Evolutionary conservation across 2,329 filamentous ascomycete genomes (phyloP), one percentile per base, ranked within the genome.

Genomic region (Fusarium sp.): DNA sequence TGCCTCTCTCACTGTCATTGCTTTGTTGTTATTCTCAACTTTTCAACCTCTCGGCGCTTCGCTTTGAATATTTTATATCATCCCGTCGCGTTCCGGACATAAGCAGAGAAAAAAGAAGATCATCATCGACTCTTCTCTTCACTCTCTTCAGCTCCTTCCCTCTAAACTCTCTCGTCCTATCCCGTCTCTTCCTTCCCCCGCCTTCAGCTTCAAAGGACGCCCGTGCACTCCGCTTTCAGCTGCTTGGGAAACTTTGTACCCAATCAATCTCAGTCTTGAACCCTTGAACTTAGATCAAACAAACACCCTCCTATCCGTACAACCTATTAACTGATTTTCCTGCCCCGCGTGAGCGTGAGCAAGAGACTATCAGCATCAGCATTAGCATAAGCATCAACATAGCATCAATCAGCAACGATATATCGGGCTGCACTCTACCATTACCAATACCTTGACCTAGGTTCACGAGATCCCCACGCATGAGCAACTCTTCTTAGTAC

Each of bases 291-390:
- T 67, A 48, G 61, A 48, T 42, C 51, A 48, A 62, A 20, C 45
- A 41, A 42, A 49, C 54, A 56, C 56, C 46, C 51, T 67, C 47
- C 41, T 46, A 52, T 34, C 27, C 42, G 30, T 46, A 52, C 40
- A 32, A 30, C 46, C 40, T 53, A 29, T 58, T 46, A 37, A 37
- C 34, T n/a, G n/a, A 37, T 37, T 44, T 63, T 48, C 27, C 27
- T 70, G 68, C 69, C 69, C 65, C 69, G 61, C 69, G 68, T 69
- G 61, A 62, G 51, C 57, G 68, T 69, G 61, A 62, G 51, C 57
- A 62, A 41, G 32, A 49, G 47, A 61, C 25, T 52, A 66, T 56
- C 55, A 54, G 51, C 65, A 53, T 46, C 54, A 61, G 27, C 58
- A 64, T 47, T n/a, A 57, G 51, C 64, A 60, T 53, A 61, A 67